These are phyloP conservation scores for Colletotrichum tamarilloi DNA, from an alignment of 2,329 filamentous ascomycete genomes.

Conservation along the genomic window DNA sequence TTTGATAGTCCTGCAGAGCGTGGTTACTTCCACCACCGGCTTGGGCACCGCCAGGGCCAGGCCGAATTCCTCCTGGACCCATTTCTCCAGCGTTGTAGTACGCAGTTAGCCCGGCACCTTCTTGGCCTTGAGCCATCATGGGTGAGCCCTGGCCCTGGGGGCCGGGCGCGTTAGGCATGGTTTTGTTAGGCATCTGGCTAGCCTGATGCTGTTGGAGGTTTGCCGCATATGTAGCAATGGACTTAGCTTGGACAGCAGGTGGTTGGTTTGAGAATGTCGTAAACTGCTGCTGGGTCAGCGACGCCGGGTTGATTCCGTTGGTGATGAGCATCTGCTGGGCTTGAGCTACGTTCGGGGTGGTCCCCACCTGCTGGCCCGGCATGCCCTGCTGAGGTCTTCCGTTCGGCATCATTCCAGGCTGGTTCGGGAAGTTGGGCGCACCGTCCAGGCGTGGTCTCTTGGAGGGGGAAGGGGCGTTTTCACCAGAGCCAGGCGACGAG, in stretches of 20 bases:
- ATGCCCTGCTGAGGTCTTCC: slow-evolving; percentile 78
- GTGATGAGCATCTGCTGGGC: slow-evolving; percentile 71
- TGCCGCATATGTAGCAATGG: slow-evolving; percentile 87
- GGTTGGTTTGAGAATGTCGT: slow-evolving; percentile 67
- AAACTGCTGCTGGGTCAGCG: slow-evolving; percentile 82
- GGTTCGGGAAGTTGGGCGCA: slow-evolving; percentile 77
- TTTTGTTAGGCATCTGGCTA: slow-evolving; percentile 82
- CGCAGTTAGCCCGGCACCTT: slow-evolving; percentile 66
- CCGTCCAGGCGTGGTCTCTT: slow-evolving; percentile 86
- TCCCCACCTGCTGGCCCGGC: slow-evolving; percentile 75
- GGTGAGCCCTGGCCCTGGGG: slow-evolving; percentile 82
- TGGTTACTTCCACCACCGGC: slow-evolving; percentile 74
- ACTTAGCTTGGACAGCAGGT: slow-evolving; percentile 79
- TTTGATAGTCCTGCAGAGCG: slow-evolving; percentile 87
- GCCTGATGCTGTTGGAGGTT: slow-evolving; percentile 86
- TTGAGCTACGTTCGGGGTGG: slow-evolving; percentile 59
- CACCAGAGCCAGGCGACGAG: slow-evolving; percentile 82
- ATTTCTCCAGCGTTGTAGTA: slow-evolving; percentile 75
- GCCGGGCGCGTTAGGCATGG: slow-evolving; percentile 77
- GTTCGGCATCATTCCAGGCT: slow-evolving; percentile 77
- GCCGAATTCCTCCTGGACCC: slow-evolving; percentile 69
- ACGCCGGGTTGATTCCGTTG: slow-evolving; percentile 80
- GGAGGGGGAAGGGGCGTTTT: slow-evolving; percentile 91
- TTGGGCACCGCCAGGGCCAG: slow-evolving; percentile 59
- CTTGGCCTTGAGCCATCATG: slow-evolving; percentile 81